Base-by-base conservation (phyloP, 495 filamentous ascomycete species). In the Aspergillus conjunctus region DNA sequence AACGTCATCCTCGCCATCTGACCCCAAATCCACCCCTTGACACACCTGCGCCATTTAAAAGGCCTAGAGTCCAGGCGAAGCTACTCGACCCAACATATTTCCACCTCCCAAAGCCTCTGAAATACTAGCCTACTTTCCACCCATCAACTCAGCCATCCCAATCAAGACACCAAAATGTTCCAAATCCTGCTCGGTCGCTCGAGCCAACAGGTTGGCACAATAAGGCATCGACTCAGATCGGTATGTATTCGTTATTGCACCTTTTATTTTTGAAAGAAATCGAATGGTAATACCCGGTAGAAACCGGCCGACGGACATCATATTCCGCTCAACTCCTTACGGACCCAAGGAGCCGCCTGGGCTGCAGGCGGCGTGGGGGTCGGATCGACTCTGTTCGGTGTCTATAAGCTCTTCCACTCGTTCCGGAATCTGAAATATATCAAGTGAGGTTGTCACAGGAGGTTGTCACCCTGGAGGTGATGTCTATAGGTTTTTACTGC, bases 351-450 rank as follows among this genome's bases (percentile, higher is more conserved):
- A 0, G 58, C 71, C 43, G 73, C 69, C 4, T 75, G 73, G 73
- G 57, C 43, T 10, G 66, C 67, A 4, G 73, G 69, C 9, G 73
- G 71, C 22, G 73, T 68, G 5, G 65, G 73, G 5, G 72, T 75
- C 56, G 62, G 33, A 3, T 70, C 73, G 2, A 75, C 73, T 0
- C 57, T 75, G 26, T 60, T 64, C 15, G 73, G 73, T 2, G 69
- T 66, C 15, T 72, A 68, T 54, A 60, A 54, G 43, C 69, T 73
- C 37, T 65, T 73, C 33, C 65, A 68, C 15, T 68, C 71, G 14
- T 73, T 75, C 59, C 65, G 73, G 14, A 60, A 54, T 21, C 55
- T 75, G 11, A 68, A 57, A 45, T 75, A 75, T 51, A 65, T 75
- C 17, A 54, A 54, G 15, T 60, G 39, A 31, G 5, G 15, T 3